These are phyloP conservation scores for Apium graveolens DNA, from an alignment of 129 eudicot species.

Conservation along the genomic window DNA sequence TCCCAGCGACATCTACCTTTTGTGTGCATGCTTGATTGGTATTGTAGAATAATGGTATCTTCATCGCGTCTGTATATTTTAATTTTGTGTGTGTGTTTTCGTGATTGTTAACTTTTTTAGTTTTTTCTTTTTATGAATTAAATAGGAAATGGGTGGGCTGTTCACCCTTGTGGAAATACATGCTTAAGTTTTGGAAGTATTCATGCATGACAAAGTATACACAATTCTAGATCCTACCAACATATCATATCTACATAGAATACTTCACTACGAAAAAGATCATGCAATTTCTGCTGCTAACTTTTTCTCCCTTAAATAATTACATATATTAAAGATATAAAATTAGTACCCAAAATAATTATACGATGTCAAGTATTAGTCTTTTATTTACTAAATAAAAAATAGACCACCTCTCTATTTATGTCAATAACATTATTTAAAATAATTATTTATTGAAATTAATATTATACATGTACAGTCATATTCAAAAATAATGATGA, in stretches of 20 bases:
- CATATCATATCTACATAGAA: constrained; percentile 8
- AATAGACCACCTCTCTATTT: too few species aligned
- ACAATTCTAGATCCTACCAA: constrained; percentile 26
- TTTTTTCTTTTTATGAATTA: constrained; percentile 7
- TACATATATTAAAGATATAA: too few species aligned
- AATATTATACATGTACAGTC: too few species aligned
- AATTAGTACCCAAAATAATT: too few species aligned
- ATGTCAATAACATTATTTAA: too few species aligned
- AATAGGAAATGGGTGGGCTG: neutral
- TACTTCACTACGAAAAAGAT: constrained; percentile 18
- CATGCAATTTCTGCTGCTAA: neutral
- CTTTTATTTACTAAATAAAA: too few species aligned
- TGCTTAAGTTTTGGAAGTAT: constrained; percentile 25
- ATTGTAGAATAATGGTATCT: neutral
- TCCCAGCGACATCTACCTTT: neutral
- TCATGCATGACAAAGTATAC: constrained; percentile 41
- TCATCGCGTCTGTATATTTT: neutral
- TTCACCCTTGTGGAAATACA: constrained; percentile 13
- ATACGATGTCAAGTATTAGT: too few species aligned
- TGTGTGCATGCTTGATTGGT: neutral
- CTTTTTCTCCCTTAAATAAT: neutral
- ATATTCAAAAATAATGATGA: neutral
- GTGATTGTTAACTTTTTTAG: too few species aligned
- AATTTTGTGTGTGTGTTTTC: neutral
- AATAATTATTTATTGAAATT: too few species aligned